A percentile compares a stretch with the other conserved stretches of the same genome.
Conservation (phyloP, 768 basidiomycete species). For the Rhizopogon vinicolor region DNA sequence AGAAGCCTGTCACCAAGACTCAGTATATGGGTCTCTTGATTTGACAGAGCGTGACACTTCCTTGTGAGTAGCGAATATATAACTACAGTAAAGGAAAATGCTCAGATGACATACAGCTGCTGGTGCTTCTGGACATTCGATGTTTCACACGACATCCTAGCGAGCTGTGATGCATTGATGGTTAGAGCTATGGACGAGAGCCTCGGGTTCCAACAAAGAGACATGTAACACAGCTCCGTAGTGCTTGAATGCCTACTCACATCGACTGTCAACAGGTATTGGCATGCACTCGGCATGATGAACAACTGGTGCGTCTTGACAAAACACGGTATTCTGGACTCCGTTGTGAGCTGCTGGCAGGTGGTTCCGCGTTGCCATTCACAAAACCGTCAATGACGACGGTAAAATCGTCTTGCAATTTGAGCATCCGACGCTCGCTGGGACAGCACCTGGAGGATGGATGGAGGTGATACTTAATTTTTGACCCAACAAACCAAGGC, state of each 20-base stretch:
- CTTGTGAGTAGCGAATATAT: slow-evolving; percentile 27
- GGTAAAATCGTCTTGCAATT: slow-evolving; percentile 31
- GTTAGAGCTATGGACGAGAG: slow-evolving; percentile 56
- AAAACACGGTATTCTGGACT: background rate
- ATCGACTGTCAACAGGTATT: slow-evolving; percentile 21
- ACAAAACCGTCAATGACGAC: slow-evolving; percentile 25
- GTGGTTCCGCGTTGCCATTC: slow-evolving; percentile 56
- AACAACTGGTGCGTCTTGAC: slow-evolving; percentile 35
- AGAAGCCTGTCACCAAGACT: slow-evolving; percentile 27
- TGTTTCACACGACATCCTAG: slow-evolving; percentile 30
- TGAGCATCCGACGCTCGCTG: slow-evolving; percentile 57
- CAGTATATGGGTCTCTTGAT: slow-evolving; percentile 47
- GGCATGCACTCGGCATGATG: slow-evolving; percentile 60
- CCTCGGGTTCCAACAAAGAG: slow-evolving; percentile 43
- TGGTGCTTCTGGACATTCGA: slow-evolving; percentile 58
- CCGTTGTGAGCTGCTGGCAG: slow-evolving; percentile 17
- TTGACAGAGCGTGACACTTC: slow-evolving; percentile 43
- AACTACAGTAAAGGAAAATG: background rate
- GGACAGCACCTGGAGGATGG: slow-evolving; percentile 48
- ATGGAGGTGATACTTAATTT: slow-evolving; percentile 38
- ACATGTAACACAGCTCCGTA: slow-evolving; percentile 36
- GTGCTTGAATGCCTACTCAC: slow-evolving; percentile 6
- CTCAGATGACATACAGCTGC: slow-evolving; percentile 24
- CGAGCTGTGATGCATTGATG: slow-evolving; percentile 31
- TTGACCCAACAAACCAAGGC: background rate